Evolutionary conservation across 441 rosid species (phyloP), one percentile per base, ranked within the genome.

Genomic region (Aquilaria agallochum): DNA sequence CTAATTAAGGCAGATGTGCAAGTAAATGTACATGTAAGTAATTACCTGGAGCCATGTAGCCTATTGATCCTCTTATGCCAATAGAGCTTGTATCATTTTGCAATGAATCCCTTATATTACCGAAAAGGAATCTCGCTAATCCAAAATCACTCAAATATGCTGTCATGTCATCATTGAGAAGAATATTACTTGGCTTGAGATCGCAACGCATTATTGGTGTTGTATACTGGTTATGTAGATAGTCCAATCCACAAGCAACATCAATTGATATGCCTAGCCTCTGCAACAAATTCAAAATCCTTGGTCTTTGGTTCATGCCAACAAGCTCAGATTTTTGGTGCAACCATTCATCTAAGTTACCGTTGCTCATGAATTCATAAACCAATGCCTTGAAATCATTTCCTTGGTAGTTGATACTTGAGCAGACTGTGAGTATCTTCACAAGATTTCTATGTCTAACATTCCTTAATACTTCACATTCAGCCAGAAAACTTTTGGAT

Each of bases 41-140:
- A 20, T 20, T 20, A 72, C 74, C 66, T 49, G 63, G 71, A 31
- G 77, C 55, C 27, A 59, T 32, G 45, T 62, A 66, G 3, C 71
- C 57, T 3, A 55, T 50, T 2, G 74, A 60, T 62, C 78, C 78
- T 47, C 48, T 66, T 13, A 55, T 14, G 27, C 49, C 63, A 4
- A 59, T 2, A 2, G 14, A 63, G 27, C 27, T 20, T 20, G 27
- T 20, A 20, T 20, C 27, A 20, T 20, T 20, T 20, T 20, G 27
- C 27, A 54, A 9, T 65, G 42, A 50, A 52, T 53, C 5, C 46
- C 58, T 10, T 15, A 36, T 60, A 13, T 60, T 56, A 55, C 50
- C 60, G 68, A 63, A 56, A 5, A 51, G 45, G 63, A 67, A 33
- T 66, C 32, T 0, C 63, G 27, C 27, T 20, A 20, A 20, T 20